A percentile compares a stretch with the other conserved stretches of the same genome.
Evolutionary conservation across 1,284 basidiomycete genomes (phyloP).

Genomic region (Schizophyllum amplum): DNA sequence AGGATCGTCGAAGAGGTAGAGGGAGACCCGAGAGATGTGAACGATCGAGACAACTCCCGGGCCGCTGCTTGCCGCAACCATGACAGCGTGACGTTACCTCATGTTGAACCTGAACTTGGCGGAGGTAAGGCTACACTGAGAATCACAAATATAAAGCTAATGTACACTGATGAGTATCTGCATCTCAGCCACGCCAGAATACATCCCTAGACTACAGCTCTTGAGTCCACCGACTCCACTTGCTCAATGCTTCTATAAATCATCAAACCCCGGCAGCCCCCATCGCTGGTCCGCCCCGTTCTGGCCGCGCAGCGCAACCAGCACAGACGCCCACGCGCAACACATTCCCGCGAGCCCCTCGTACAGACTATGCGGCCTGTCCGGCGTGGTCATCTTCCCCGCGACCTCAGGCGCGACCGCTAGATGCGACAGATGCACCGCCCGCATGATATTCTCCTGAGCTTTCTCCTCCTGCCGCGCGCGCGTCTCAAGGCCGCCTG

Average conservation of each 20-base stretch:
- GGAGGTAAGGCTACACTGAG: no score
- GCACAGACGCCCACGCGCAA: slow-evolving; percentile 42
- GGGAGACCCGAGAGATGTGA: no score
- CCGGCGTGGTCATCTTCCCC: slow-evolving; percentile 36
- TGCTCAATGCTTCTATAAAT: neutral
- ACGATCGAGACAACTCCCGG: no score
- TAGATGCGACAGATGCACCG: slow-evolving; percentile 39
- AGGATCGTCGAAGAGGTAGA: no score
- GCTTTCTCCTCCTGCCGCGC: slow-evolving; percentile 11
- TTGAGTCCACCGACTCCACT: no score
- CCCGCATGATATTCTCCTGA: slow-evolving; percentile 21
- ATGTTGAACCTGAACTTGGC: no score
- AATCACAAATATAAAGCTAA: no score
- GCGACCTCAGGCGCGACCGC: slow-evolving; percentile 27
- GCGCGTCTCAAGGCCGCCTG: neutral
- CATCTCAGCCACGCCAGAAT: no score
- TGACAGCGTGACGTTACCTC: no score
- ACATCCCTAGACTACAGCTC: no score
- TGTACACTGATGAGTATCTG: no score
- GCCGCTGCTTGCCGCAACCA: no score
- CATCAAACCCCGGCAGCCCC: neutral
- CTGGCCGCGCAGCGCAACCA: slow-evolving; percentile 23
- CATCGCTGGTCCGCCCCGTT: neutral
- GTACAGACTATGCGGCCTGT: slow-evolving; percentile 46
- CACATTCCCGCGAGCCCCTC: slow-evolving; percentile 49